Evolutionary conservation across 768 basidiomycete species (phyloP), one percentile per base, ranked within the genome.

Genomic region (Russula sp.): DNA sequence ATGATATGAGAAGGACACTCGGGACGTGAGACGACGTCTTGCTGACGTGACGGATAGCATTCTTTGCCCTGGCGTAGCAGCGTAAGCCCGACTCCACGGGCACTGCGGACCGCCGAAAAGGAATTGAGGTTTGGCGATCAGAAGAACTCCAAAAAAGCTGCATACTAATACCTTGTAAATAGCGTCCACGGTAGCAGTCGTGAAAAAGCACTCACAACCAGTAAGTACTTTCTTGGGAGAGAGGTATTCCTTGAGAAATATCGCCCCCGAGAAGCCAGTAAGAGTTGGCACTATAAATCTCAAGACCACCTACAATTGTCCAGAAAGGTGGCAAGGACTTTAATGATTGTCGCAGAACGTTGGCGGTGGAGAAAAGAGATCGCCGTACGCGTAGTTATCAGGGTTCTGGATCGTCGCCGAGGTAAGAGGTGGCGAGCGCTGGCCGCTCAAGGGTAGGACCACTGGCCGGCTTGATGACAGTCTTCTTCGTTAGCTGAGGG

Each of bases 121-220:
- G 55, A 85, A 84, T 0, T 79, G 75, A 0, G 94, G 94, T 39
- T 90, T 79, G 11, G 92, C 89, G 55, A 97, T 91, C 8, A 94
- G 77, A 14, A 94, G 72, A 9, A 93, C 91, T 0, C 93, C 94
- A 9, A 81, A 48, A 37, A 95, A 78, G 72, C 89, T 87, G 52
- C 81, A 78, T 8, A 87, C 83, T 82, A 68, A 6, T 20, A 22
- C 4, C 18, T 3, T 22, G 45, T 63, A 16, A 34, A 51, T 34
- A 9, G 32, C 56, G 14, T 47, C 35, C 48, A 7, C 20, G 14
- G 22, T 49, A 18, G 22, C 34, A n/a, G 27, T 6, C n/a, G 10
- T 37, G 11, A 10, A 11, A 10, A 20, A 31, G 18, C 11, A 59
- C 77, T 61, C 61, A 82, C 82, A 42, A 14, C 82, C 82, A 5